phyloP scores from a whole-genome alignment of 2,329 filamentous ascomycete genomes.

The Lachnum nothofagi region DNA sequence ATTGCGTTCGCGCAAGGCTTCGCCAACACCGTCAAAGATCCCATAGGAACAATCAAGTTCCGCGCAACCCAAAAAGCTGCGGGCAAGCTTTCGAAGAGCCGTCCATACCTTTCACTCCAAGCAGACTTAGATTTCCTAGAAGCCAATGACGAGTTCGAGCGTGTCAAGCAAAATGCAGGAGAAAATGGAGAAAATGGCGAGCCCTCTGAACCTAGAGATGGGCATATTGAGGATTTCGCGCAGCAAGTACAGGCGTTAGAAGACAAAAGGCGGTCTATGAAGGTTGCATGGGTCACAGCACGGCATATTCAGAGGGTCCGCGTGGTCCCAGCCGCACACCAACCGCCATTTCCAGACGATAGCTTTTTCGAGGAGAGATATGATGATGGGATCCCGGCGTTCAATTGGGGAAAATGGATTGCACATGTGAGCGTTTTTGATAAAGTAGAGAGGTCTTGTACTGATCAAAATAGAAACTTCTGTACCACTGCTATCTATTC shows the following conservation, averaged over 20 bases:
- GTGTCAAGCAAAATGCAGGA: slow-evolving; percentile 4
- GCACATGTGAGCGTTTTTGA: slow-evolving; percentile 18
- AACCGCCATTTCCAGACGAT: slow-evolving; percentile 19
- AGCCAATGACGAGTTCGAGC: slow-evolving; percentile 26
- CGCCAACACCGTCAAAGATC: slow-evolving; percentile 14
- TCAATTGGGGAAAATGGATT: slow-evolving; percentile 34
- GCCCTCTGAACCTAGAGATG: slow-evolving; percentile 11
- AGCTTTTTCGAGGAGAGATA: slow-evolving; percentile 25
- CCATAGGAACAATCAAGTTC: slow-evolving; percentile 19
- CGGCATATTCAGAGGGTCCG: slow-evolving; percentile 35
- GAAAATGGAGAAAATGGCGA: slow-evolving; percentile 12
- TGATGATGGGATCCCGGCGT: slow-evolving; percentile 22
- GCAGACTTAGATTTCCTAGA: slow-evolving; percentile 35
- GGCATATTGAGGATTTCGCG: slow-evolving; percentile 16
- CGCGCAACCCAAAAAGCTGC: slow-evolving; percentile 20
- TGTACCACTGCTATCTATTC: slow-evolving; percentile 31
- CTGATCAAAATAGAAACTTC: slow-evolving; percentile 24
- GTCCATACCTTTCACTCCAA: slow-evolving; percentile 32
- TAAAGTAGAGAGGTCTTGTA: slow-evolving; percentile 7
- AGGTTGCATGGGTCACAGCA: slow-evolving; percentile 35
- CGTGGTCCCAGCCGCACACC: slow-evolving; percentile 17
- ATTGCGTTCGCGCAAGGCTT: slow-evolving; percentile 12
- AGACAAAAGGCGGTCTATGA: slow-evolving; percentile 31
- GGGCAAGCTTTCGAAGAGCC: slow-evolving; percentile 20
- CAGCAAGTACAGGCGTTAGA: slow-evolving; percentile 22